Evolutionary conservation across 768 basidiomycete species (phyloP).

Genomic region (Gelatoporia subvermispora): DNA sequence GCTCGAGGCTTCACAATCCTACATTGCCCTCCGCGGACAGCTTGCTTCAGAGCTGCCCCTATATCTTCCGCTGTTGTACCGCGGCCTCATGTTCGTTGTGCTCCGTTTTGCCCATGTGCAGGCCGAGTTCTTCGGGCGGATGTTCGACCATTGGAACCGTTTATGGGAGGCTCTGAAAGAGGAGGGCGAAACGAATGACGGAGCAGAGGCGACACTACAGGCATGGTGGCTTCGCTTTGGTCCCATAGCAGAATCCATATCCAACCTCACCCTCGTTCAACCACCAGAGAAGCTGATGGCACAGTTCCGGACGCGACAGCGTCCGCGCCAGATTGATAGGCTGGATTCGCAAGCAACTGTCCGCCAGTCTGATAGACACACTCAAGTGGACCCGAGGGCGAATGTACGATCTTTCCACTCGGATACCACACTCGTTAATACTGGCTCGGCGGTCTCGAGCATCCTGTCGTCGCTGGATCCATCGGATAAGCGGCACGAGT

Average conservation of each 20-base stretch:
- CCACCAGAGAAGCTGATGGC: slow-evolving; percentile 26
- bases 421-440: slow-evolving; percentile 10
- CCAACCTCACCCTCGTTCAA: slow-evolving; percentile 32
- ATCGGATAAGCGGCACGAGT: slow-evolving; percentile 4
- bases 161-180: slow-evolving; percentile 65
- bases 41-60: slow-evolving; percentile 66
- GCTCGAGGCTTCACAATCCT: slow-evolving; percentile 69
- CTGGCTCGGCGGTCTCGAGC: slow-evolving; percentile 16
- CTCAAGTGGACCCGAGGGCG: slow-evolving; percentile 7
- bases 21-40: slow-evolving; percentile 71
- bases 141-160: slow-evolving; percentile 66
- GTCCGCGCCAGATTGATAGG: neutral
- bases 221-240: slow-evolving; percentile 70
- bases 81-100: slow-evolving; percentile 52
- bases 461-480: slow-evolving; percentile 16
- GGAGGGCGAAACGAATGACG: slow-evolving; percentile 44
- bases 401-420: slow-evolving; percentile 5
- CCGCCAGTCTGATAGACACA: slow-evolving; percentile 7
- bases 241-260: slow-evolving; percentile 53
- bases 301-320: slow-evolving; percentile 2
- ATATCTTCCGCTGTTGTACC: slow-evolving; percentile 53
- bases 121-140: slow-evolving; percentile 51
- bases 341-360: neutral
- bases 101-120: slow-evolving; percentile 53
- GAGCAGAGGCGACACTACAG: slow-evolving; percentile 59